Evolutionary conservation across 768 basidiomycete genomes (phyloP), one percentile per base, ranked within the genome.

Genomic region (Termitomyces sp.): DNA sequence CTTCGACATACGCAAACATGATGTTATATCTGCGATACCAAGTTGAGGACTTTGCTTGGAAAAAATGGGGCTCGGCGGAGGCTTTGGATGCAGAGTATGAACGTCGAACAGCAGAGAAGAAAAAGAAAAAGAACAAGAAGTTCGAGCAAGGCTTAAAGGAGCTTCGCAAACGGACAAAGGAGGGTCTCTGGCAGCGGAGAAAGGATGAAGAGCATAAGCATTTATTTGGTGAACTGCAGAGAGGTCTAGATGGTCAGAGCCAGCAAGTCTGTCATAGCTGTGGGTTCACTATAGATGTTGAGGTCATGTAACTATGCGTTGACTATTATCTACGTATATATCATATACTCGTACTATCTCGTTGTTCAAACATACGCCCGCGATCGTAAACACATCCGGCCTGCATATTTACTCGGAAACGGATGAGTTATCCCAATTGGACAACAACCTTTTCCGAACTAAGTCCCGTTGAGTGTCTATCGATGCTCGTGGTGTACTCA

Each of bases 31-130:
- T 46, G 5, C 87, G 97, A 38, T 89, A 79, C 69, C 96, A 98
- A 72, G 93, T 97, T 2, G 97, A 99, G 72, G 92, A 88, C 49
- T 98, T 96, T 74, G 96, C 97, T 5, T 97, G 89, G 91, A 88
- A 92, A 71, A 99, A 99, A 96, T 54, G 53, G 56, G 56, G 56
- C 14, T 57, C 92, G 37, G 25, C 58, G 4, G 50, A 59, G 58
- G 58, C 58, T 52, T 40, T 59, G 32, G 58, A 60, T 34, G 48
- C 55, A 45, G 63, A 67, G 38, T 65, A 65, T 53, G 63, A 65
- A 45, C 56, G 60, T n/a, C 57, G 66, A 42, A 53, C 40, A 32
- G 51, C 58, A 0, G 66, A 67, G 52, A 67, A 67, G 61, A 67
- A 65, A 46, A 65, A 59, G 40, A 63, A 64, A 60, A 69, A 68